Conservation (phyloP, 192 early-diverging fungal species). For the Backusella sp. region DNA sequence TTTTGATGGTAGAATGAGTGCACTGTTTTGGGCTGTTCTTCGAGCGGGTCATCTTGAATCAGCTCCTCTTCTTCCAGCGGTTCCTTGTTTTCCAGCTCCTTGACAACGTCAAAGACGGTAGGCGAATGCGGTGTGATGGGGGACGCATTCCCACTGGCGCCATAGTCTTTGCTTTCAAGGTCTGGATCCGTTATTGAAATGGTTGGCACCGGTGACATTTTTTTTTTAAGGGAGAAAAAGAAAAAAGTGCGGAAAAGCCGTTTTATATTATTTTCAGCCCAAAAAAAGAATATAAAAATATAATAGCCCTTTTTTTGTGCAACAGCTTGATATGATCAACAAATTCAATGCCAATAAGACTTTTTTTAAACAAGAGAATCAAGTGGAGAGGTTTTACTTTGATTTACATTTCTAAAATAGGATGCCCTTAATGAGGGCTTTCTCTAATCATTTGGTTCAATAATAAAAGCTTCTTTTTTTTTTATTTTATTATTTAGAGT, state of each 20-base stretch:
- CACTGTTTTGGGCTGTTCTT: background rate
- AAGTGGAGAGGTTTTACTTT: too few relatives aligned
- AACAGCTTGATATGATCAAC: too few relatives aligned
- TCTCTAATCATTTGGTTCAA: too few relatives aligned
- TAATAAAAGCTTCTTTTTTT: background rate
- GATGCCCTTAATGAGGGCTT: too few relatives aligned
- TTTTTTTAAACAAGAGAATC: too few relatives aligned
- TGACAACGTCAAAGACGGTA: conserved; percentile 34
- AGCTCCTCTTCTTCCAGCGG: background rate
- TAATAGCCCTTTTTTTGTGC: too few relatives aligned
- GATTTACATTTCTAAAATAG: too few relatives aligned
- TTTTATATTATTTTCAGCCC: too few relatives aligned
- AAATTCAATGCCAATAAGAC: too few relatives aligned
- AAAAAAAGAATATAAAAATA: too few relatives aligned
- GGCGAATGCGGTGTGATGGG: conserved; percentile 31
- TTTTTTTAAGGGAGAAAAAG: background rate
- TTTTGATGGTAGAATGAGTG: conserved; percentile 29
- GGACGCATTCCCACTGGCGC: background rate
- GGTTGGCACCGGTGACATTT: conserved; percentile 30
- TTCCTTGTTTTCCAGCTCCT: conserved; percentile 28
- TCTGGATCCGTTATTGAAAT: conserved; percentile 37
- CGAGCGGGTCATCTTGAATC: background rate
- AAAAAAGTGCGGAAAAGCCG: background rate
- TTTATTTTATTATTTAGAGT: background rate
- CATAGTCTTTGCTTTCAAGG: conserved; percentile 32